Evolutionary conservation across 2,329 filamentous ascomycete genomes (phyloP), one percentile per base, ranked within the genome.

Genomic region (Microdochium trichocladiopsis): DNA sequence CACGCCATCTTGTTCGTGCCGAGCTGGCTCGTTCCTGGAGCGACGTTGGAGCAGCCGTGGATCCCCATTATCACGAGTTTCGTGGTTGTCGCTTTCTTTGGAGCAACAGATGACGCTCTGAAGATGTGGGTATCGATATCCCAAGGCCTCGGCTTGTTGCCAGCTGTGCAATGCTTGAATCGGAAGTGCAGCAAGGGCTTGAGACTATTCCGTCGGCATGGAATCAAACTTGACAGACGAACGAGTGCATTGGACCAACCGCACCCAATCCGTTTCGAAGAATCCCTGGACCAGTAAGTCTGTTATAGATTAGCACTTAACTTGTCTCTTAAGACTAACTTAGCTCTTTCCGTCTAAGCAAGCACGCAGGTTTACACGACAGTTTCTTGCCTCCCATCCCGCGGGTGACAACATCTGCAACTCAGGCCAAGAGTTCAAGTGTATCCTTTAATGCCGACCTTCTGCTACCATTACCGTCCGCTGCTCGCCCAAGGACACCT

Each of bases 81-180:
- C 1, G 69, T 74, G 48, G 70, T 82, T 48, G 76, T 82, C 43
- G 43, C 72, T 25, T 80, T 80, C 63, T 83, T 83, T 52, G 80
- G 80, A 47, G 73, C 73, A 53, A 80, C 76, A n/a, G 71, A 70
- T 24, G 79, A 82, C 25, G 76, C 77, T 11, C 66, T 74, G 54
- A 77, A 77, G 52, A 67, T 67, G 50, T 82, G 82, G 61, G 69
- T 77, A 8, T 3, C 10, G 2, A 45, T 45, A 4, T 16, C 14
- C 5, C n/a, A 45, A 18, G 6, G 12, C 5, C 18, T 22, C 4
- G 41, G 41, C 5, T 3, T 22, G 21, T 45, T 18, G n/a, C n/a
- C 12, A 45, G 41, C 10, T 45, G 16, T 12, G 41, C 6, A 23
- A 8, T 45, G 18, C 21, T 6, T 45, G 41, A 23, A 8, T 21